phyloP scores from a whole-genome alignment of 495 filamentous ascomycete genomes.

The Tuber umbilicatum region DNA sequence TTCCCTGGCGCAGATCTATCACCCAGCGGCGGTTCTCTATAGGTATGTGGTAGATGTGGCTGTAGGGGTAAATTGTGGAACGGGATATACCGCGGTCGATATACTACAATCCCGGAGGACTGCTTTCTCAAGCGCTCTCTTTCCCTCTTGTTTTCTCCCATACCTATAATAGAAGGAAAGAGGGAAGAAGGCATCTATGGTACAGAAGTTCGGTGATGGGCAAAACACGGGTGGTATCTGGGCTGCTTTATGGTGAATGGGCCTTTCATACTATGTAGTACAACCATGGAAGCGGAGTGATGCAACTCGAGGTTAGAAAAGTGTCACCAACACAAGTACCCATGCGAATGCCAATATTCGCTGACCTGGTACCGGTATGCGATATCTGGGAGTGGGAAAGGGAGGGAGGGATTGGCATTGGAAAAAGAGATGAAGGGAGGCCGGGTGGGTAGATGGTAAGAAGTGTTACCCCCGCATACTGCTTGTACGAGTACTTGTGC shows the following conservation, averaged over 20 bases:
- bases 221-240: background rate
- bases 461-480: background rate
- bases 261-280: background rate
- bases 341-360: background rate
- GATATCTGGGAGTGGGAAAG: background rate
- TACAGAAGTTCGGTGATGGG: background rate
- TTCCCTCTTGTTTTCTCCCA: background rate
- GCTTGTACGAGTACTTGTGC: no score
- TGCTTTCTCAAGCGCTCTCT: background rate
- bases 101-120: background rate
- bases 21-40: background rate
- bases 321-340: background rate
- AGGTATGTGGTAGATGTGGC: background rate
- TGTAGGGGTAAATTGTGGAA: background rate
- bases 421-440: background rate
- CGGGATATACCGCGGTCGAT: background rate
- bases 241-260: background rate
- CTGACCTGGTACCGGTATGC: background rate
- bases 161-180: background rate
- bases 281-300: background rate
- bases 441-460: background rate
- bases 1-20: background rate
- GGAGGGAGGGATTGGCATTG: background rate
- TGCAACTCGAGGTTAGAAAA: background rate
- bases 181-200: background rate